Conservation (phyloP, 306 rosid genomes). For the Castanea sativa region DNA sequence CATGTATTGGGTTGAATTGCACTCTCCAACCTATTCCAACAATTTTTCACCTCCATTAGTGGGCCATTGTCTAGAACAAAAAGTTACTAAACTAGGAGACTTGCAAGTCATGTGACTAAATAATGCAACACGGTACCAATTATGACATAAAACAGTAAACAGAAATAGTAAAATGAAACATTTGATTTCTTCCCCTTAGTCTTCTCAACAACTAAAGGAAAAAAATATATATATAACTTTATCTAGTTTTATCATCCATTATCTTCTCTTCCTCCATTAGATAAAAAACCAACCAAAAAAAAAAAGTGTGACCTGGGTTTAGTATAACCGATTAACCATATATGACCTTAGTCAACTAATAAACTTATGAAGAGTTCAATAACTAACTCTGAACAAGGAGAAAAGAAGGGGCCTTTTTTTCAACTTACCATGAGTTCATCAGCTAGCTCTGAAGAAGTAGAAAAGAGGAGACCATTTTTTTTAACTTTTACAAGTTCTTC, state of each 20-base stretch:
- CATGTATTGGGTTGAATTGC: not conserved
- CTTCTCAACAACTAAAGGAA: not conserved
- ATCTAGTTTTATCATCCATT: not conserved
- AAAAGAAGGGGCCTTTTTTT: not conserved
- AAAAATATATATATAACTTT: not conserved
- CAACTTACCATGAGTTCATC: slow-evolving; percentile 84
- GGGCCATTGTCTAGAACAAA: not conserved
- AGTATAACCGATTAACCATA: not conserved
- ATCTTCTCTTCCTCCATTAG: not conserved
- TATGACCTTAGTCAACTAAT: not conserved
- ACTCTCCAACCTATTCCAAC: not conserved
- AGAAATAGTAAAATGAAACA: not conserved
- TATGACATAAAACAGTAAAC: not conserved
- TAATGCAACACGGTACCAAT: not conserved
- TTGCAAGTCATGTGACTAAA: not conserved
- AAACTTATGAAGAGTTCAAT: not conserved
- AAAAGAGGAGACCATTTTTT: slow-evolving; percentile 81
- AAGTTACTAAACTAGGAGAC: not conserved
- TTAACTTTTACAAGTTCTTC: slow-evolving; percentile 81
- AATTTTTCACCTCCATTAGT: not conserved
- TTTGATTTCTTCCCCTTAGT: not conserved
- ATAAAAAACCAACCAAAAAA: not conserved
- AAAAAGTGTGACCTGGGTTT: not conserved
- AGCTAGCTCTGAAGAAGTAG: slow-evolving; percentile 90
- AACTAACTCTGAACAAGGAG: not conserved